phyloP scores from a whole-genome alignment of 176 grass and related monocot species.

The Elymus sibiricus region DNA sequence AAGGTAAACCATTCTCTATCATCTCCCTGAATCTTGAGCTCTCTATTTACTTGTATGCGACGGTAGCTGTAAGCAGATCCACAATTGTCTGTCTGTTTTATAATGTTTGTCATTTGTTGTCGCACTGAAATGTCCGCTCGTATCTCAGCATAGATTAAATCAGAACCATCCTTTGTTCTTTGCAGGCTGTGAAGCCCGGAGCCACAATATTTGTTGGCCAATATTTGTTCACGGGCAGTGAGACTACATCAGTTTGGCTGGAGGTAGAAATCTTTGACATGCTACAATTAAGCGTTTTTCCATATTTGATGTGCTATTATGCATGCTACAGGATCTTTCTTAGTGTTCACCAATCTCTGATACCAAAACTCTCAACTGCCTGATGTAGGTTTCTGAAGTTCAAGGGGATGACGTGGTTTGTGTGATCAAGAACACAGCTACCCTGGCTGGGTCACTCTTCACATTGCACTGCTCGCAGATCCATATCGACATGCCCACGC shows the following conservation, averaged over 20 bases:
- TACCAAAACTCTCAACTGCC: slow-evolving; percentile 8
- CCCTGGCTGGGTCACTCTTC: slow-evolving; percentile 81
- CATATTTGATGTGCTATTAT: neutral
- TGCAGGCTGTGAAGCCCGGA: slow-evolving; percentile 79
- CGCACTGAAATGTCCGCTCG: neutral
- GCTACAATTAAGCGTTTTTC: neutral
- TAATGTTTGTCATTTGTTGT: neutral
- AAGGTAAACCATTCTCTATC: slow-evolving; percentile 34
- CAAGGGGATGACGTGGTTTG: slow-evolving; percentile 91
- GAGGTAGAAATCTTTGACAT: slow-evolving; percentile 44
- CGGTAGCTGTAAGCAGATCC: neutral
- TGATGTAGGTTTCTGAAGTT: slow-evolving; percentile 80
- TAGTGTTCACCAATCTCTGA: neutral
- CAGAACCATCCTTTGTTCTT: neutral
- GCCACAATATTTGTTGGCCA: slow-evolving; percentile 97
- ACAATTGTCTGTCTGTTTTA: too few relatives aligned
- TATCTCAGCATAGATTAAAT: neutral
- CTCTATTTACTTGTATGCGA: slow-evolving; percentile 9
- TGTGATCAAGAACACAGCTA: slow-evolving; percentile 91
- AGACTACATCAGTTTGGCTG: slow-evolving; percentile 98
- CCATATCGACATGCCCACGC: slow-evolving; percentile 84
- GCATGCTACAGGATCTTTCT: neutral
- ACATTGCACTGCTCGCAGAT: slow-evolving; percentile 92
- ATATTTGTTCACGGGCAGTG: slow-evolving; percentile 98
- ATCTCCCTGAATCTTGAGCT: neutral